Evolutionary conservation across 768 basidiomycete genomes (phyloP), one percentile per base, ranked within the genome.

Genomic region (Lanmaoa pseudosensibilis): DNA sequence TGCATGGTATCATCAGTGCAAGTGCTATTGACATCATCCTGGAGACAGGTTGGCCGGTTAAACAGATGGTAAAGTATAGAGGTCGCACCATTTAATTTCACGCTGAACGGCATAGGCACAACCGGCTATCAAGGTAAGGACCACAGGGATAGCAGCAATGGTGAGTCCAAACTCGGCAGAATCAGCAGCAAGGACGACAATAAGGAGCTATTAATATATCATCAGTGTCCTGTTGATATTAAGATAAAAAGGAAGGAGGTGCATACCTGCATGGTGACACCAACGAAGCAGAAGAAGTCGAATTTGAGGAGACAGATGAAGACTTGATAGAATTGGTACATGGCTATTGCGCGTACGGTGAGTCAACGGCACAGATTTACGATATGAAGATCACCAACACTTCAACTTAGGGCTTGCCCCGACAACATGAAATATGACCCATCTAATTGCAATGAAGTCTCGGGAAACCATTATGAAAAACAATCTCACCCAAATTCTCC

Each of bases 381-480:
- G 23, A 50, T 11, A 40, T 38, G 25, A 30, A 55, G 16, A 41
- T 46, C 16, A 70, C 84, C 55, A 59, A 91, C 92, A 81, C 74
- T 92, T 93, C 83, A 90, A 85, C 63, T 79, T 87, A 11, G 88
- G 88, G 63, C 92, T 90, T 36, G 92, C 92, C 33, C 90, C 91
- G 21, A 93, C 90, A 36, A 90, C 84, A 65, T 92, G 92, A 77
- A 94, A 94, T 66, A 94, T 89, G 39, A 89, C 90, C 92, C 92
- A 94, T 43, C 91, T 92, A 59, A 50, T 49, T 10, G 54, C 44
- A 47, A 56, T 61, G 39, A 59, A 50, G 18, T n/a, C 18, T 52
- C 25, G 11, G 5, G 13, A 11, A 46, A 33, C 34, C 7, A 11
- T 33, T n/a, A 55, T 7, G 36, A 45, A 52, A 34, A 41, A 41